These are phyloP conservation scores for Myriosclerotinia duriaeana DNA, from an alignment of 2,329 filamentous ascomycete genomes.

Conservation along the genomic window DNA sequence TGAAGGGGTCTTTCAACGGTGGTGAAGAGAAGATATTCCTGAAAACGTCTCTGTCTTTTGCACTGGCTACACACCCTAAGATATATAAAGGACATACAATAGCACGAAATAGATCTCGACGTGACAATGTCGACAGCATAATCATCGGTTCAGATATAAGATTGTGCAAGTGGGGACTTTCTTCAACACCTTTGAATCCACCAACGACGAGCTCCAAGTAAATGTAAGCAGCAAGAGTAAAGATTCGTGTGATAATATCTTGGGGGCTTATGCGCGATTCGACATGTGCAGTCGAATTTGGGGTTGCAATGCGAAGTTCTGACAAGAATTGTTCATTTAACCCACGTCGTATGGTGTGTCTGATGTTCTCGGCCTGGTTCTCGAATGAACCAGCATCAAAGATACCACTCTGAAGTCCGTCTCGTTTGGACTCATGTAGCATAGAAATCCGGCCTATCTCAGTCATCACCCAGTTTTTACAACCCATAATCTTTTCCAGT, in stretches of 20 bases:
- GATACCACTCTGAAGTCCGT: constrained; percentile 41
- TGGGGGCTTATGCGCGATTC: neutral
- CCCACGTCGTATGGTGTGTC: constrained; percentile 30
- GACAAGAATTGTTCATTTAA: constrained; percentile 29
- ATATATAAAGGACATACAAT: constrained; percentile 36
- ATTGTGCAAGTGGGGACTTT: constrained; percentile 22
- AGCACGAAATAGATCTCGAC: constrained; percentile 28
- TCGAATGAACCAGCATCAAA: constrained; percentile 27
- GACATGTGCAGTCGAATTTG: neutral
- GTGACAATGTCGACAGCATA: constrained; percentile 29
- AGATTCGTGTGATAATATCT: constrained; percentile 33
- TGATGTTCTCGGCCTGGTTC: constrained; percentile 28
- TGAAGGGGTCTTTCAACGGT: constrained; percentile 33
- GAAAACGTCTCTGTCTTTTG: constrained; percentile 34
- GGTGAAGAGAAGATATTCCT: constrained; percentile 32
- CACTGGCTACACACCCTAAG: constrained; percentile 32
- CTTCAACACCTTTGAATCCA: constrained; percentile 29
- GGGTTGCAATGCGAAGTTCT: constrained; percentile 26
- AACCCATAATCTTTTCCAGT: constrained; percentile 54
- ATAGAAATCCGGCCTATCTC: constrained; percentile 54
- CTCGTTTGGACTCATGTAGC: constrained; percentile 57
- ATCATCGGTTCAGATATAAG: constrained; percentile 30
- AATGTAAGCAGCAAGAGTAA: constrained; percentile 32
- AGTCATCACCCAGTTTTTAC: constrained; percentile 57
- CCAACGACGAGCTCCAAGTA: constrained; percentile 36